These are phyloP conservation scores for Trametes meyenii DNA, from an alignment of 768 basidiomycete species.

Conservation along the genomic window DNA sequence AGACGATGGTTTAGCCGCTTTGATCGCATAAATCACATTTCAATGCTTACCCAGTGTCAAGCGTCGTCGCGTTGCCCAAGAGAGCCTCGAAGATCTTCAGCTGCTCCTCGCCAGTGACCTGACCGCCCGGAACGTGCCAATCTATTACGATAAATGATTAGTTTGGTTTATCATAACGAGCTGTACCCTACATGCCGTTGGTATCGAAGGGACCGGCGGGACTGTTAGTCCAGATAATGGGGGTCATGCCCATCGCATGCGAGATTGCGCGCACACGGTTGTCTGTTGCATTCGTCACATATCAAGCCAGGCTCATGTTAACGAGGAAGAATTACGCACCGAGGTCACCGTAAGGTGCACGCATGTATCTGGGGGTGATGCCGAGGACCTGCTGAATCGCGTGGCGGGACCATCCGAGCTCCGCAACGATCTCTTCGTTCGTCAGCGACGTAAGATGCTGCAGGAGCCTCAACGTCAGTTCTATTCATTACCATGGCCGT, in stretches of 20 bases:
- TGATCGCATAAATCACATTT: background rate
- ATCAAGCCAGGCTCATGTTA: background rate
- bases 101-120: constrained; percentile 65
- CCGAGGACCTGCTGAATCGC: constrained; percentile 77
- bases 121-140: constrained; percentile 85
- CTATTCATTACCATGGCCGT: constrained; percentile 29
- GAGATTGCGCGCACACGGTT: constrained; percentile 91
- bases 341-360: constrained; percentile 83
- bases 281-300: constrained; percentile 46
- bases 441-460: constrained; percentile 71
- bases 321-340: constrained; percentile 38
- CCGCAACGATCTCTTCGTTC: constrained; percentile 86
- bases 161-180: background rate
- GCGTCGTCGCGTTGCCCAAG: constrained; percentile 62
- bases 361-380: constrained; percentile 77
- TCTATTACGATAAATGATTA: constrained; percentile 46
- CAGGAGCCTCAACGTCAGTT: constrained; percentile 23
- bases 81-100: constrained; percentile 73
- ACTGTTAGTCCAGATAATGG: constrained; percentile 86
- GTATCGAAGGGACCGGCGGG: constrained; percentile 66
- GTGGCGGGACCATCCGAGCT: constrained; percentile 90
- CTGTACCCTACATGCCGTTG: constrained; percentile 49
- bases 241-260: constrained; percentile 87
- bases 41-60: constrained; percentile 57
- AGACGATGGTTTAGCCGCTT: background rate